Evolutionary conservation across 345 rosid species (phyloP), one percentile per base, ranked within the genome.

Genomic region (Arabis alpina): DNA sequence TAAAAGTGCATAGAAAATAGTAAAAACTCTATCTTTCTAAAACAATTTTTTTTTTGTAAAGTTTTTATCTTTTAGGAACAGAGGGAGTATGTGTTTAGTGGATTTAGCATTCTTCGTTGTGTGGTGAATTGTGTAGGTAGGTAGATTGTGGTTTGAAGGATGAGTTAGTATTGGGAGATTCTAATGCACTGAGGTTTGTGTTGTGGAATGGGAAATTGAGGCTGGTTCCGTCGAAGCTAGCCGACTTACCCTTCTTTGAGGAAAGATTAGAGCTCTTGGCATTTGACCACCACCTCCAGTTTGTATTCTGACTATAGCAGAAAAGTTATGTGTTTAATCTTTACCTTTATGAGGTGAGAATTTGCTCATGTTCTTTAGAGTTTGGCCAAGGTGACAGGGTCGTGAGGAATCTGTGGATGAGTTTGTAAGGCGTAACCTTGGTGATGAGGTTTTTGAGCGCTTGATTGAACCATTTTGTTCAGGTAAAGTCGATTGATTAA

Each of bases 381-480:
- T 19, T 19, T 19, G 23, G 23, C 1, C 0, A 19, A 19, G 23
- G 23, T 19, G 23, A 19, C 23, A 19, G 23, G 23, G 23, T 19
- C 1, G 71, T 51, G 10, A 25, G 23, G 23, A 19, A 19, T 19
- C 23, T 19, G 23, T 19, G 23, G 23, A 19, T 0, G 23, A 19
- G 0, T 19, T 19, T 19, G 23, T 19, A 19, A 19, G 23, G 23
- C 23, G 23, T 19, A 19, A 19, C 23, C 23, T 19, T 19, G 23
- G 23, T 19, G 23, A 19, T 19, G 23, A 19, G 23, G n/a, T n/a
- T n/a, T n/a, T n/a, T n/a, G 93, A 91, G 76, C 91, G 93, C 65
- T 76, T 91, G 44, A 89, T 91, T 27, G 93, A 91, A 79, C 97
- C 97, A 5, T 89, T 91, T 81, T 89, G 97, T 81, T 87, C 93